Evolutionary conservation across 495 filamentous ascomycete genomes (phyloP), one percentile per base, ranked within the genome.

Genomic region (Aspergillus affinis): DNA sequence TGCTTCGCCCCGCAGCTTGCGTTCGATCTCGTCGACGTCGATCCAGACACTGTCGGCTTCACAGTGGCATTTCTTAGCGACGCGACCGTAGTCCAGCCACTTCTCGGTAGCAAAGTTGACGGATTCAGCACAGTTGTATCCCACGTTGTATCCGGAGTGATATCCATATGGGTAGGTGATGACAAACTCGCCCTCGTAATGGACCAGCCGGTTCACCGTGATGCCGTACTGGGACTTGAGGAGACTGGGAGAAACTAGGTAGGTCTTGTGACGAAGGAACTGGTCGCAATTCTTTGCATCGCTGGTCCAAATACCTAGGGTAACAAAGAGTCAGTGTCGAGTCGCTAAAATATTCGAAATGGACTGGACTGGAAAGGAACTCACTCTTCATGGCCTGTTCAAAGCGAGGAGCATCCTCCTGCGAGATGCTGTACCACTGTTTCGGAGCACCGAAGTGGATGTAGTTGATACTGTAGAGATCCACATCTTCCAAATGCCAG

Each of bases 391-490:
- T 98, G 50, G 91, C 93, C 9, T 88, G 86, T 74, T 98, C 94
- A 70, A 98, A 98, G 10, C 88, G 84, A 51, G 90, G 82, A n/a
- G 94, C 94, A 73, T 98, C 94, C 57, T 88, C 89, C 70, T 97
- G 95, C 2, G 93, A 96, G 60, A 98, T 98, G 72, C 92, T 97
- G 75, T 98, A 98, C 94, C 94, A 98, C 69, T 98, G 94, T 72
- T 98, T 98, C 5, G 94, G 94, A 12, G 94, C 94, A 48, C 94
- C 94, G 70, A 98, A 98, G 70, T 98, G 94, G 60, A 98, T 92
- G 72, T 97, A 98, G 77, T 98, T 98, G 80, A 98, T 98, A 75
- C 93, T 97, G 82, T 98, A 98, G 2, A 98, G 84, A 76, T 98
- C 94, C 55, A 98, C 92, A 76, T 98, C 94, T 69, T 98, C 94